Percentiles rank a stretch among this genome's conserved stretches.
phyloP scores from a whole-genome alignment of 148 eudicot species.

The Rhododendron simsii region DNA sequence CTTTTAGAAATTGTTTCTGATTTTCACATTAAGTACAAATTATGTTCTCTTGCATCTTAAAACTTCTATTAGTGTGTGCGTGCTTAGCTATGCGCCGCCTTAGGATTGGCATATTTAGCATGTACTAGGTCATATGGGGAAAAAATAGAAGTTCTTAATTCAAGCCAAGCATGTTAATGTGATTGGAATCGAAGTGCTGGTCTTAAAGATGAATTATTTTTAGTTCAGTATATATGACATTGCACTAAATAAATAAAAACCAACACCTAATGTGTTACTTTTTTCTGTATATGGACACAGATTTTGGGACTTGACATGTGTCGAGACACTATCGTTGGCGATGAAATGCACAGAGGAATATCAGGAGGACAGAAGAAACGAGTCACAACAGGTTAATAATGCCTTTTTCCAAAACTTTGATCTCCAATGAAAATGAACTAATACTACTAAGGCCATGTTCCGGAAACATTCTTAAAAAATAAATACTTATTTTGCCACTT shows the following conservation, averaged over 20 bases:
- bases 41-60: no score
- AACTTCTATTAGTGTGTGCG: no score
- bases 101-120: not conserved
- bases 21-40: no score
- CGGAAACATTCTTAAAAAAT: no score
- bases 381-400: conserved; percentile 72
- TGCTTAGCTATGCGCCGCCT: no score
- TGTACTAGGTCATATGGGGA: not conserved
- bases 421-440: not conserved
- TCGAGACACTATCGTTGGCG: conserved; percentile 90
- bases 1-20: no score
- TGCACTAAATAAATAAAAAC: not conserved
- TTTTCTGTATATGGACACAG: conserved; percentile 26
- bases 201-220: no score
- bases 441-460: no score
- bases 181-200: no score
- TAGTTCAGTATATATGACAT: not conserved
- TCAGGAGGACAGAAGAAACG: conserved; percentile 96
- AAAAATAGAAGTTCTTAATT: not conserved
- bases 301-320: conserved; percentile 91
- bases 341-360: conserved; percentile 88
- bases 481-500: no score
- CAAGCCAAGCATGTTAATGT: not conserved
- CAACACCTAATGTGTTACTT: not conserved
- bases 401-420: not conserved